Evolutionary conservation across 2,329 filamentous ascomycete genomes (phyloP), one percentile per base, ranked within the genome.

Genomic region (Bipolaris sorokiniana): DNA sequence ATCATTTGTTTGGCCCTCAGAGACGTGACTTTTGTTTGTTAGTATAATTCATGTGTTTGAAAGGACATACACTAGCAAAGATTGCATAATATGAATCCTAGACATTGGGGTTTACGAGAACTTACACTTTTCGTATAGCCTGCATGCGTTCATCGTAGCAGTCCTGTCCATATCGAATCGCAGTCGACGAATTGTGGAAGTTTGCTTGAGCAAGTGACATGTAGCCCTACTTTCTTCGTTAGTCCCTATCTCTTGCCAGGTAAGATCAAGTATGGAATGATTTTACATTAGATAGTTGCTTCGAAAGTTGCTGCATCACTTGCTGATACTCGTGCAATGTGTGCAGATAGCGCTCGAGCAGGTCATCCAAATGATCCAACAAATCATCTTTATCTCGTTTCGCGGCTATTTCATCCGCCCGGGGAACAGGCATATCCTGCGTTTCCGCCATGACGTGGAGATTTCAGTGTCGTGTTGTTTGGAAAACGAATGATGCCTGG

Each of bases 111-210:
- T 11, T 13, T 5, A 3, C 20, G 18, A 16, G 4, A 15, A 70
- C 68, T 83, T 54, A 74, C 70, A 88, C 64, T 51, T 76, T 74
- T 50, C 84, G 77, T 20, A 75, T 76, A 3, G 89, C 88, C 70
- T 86, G 86, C 86, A 91, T 91, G 45, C 90, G 83, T 62, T 86
- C 84, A 73, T 93, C 89, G 71, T 90, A 94, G 69, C 85, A 84
- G 66, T 91, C 88, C 61, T 81, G 83, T 3, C 89, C 90, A 71
- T 89, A 92, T 40, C 86, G 81, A 59, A 86, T 73, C 31, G 87
- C 84, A n/a, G 84, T 79, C 11, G 84, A 80, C 69, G 86, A 81
- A n/a, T 85, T 86, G 26, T 84, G 80, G 76, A 91, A 92, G 77
- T 92, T 92, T 59, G 90, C 90, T 55, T 90, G 84, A n/a, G 90